Evolutionary conservation across 73 alveolate genomes (phyloP).

Genomic region (Paramecium tetraurelia): DNA sequence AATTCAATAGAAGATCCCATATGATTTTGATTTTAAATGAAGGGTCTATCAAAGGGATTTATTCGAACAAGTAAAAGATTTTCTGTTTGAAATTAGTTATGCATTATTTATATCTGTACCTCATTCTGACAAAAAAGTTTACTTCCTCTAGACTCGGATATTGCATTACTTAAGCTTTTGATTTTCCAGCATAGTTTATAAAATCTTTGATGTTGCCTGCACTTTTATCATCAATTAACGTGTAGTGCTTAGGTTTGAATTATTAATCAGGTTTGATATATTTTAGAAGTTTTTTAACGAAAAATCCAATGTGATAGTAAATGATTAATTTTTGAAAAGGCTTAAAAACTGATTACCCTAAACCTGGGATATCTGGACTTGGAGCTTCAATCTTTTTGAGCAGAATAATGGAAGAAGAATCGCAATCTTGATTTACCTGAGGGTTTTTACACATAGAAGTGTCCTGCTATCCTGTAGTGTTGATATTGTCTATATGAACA

Average conservation of each 20-base stretch:
- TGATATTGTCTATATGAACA: slow-evolving; percentile 3
- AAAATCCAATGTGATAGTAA: neutral
- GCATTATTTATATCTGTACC: neutral
- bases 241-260: neutral
- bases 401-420: neutral
- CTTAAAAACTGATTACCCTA: neutral
- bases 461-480: neutral
- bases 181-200: slow-evolving; percentile 5
- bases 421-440: neutral
- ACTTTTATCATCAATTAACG: neutral
- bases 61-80: neutral
- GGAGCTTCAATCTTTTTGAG: slow-evolving; percentile 3
- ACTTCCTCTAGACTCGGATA: neutral
- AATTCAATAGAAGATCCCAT: slow-evolving; percentile 8
- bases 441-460: slow-evolving; percentile 3
- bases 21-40: neutral
- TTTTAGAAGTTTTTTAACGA: neutral
- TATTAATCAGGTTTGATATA: neutral
- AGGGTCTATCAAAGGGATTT: slow-evolving; percentile 36
- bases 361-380: neutral
- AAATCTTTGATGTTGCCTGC: slow-evolving; percentile 25
- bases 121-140: neutral
- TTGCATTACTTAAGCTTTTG: neutral
- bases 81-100: neutral
- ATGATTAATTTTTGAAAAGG: neutral